Evolutionary conservation across 768 basidiomycete genomes (phyloP).

Genomic region (Gloeostereum incarnatum): DNA sequence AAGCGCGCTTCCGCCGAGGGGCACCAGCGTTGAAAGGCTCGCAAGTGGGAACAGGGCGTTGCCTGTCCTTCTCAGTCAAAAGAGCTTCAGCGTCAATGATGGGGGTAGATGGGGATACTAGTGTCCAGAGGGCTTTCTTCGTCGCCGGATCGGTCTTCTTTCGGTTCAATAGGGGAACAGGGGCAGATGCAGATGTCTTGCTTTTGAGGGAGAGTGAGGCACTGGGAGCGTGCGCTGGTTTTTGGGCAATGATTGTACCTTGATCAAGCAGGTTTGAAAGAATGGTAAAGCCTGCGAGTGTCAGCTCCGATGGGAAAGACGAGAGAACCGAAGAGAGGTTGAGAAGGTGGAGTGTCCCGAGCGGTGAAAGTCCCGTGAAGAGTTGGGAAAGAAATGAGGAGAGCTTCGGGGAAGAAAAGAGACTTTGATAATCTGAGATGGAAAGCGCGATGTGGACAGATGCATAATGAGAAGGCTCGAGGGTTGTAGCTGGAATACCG

Average conservation of each 20-base stretch:
- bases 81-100: slow-evolving; percentile 78
- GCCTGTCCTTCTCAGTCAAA: slow-evolving; percentile 75
- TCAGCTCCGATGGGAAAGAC: slow-evolving; percentile 48
- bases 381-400: slow-evolving; percentile 51
- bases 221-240: slow-evolving; percentile 40
- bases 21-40: slow-evolving; percentile 48
- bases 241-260: slow-evolving; percentile 56
- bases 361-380: slow-evolving; percentile 47
- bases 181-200: slow-evolving; percentile 10
- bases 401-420: slow-evolving; percentile 45
- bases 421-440: slow-evolving; percentile 47
- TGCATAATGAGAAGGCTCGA: slow-evolving; percentile 46
- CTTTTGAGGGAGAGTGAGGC: slow-evolving; percentile 35
- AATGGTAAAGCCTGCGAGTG: slow-evolving; percentile 55
- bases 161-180: slow-evolving; percentile 42
- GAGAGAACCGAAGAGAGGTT: slow-evolving; percentile 36
- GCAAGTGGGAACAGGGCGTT: slow-evolving; percentile 68
- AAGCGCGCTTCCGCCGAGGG: slow-evolving; percentile 80
- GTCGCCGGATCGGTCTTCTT: slow-evolving; percentile 53
- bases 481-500: slow-evolving; percentile 38
- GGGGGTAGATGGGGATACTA: slow-evolving; percentile 60
- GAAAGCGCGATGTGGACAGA: slow-evolving; percentile 65
- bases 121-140: slow-evolving; percentile 86
- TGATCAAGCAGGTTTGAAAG: slow-evolving; percentile 35
- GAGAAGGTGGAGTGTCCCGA: slow-evolving; percentile 62